Evolutionary conservation across 2,329 filamentous ascomycete species (phyloP).

Genomic region (Lasiodiplodia gonubiensis): DNA sequence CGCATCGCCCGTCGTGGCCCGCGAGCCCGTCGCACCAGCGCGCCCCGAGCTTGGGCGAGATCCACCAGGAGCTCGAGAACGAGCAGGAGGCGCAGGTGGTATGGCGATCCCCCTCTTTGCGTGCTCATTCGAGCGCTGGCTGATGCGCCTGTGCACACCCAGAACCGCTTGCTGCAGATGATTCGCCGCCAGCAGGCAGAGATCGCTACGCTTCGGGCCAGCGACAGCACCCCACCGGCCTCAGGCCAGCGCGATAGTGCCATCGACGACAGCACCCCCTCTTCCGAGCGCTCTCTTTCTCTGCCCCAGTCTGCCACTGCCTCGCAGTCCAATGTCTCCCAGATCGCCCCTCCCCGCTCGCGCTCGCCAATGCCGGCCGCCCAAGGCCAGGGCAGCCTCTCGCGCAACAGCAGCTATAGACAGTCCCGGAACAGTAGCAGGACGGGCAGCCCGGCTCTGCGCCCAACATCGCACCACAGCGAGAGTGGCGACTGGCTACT

Average conservation of each 20-base stretch:
- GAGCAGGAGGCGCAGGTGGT: conserved; percentile 81
- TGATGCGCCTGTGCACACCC: neutral
- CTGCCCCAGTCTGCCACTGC: conserved; percentile 46
- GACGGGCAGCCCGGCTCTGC: conserved; percentile 54
- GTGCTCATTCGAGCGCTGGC: neutral
- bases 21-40: conserved; percentile 68
- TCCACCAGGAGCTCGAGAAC: conserved; percentile 79
- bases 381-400: conserved; percentile 41
- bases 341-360: conserved; percentile 50
- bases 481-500: conserved; percentile 67
- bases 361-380: conserved; percentile 41
- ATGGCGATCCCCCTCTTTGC: conserved; percentile 38
- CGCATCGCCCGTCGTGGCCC: conserved; percentile 40
- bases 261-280: conserved; percentile 58
- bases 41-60: conserved; percentile 73
- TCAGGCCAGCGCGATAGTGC: conserved; percentile 44
- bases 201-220: conserved; percentile 61
- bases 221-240: conserved; percentile 34
- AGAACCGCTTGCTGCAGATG: conserved; percentile 79
- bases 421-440: conserved; percentile 48
- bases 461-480: conserved; percentile 62
- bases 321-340: conserved; percentile 44
- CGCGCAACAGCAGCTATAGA: conserved; percentile 51
- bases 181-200: conserved; percentile 78
- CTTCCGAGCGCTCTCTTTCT: conserved; percentile 54